Evolutionary conservation across 208 protist genomes (phyloP), one percentile per base, ranked within the genome.

Genomic region (Leptomonas seymouri): DNA sequence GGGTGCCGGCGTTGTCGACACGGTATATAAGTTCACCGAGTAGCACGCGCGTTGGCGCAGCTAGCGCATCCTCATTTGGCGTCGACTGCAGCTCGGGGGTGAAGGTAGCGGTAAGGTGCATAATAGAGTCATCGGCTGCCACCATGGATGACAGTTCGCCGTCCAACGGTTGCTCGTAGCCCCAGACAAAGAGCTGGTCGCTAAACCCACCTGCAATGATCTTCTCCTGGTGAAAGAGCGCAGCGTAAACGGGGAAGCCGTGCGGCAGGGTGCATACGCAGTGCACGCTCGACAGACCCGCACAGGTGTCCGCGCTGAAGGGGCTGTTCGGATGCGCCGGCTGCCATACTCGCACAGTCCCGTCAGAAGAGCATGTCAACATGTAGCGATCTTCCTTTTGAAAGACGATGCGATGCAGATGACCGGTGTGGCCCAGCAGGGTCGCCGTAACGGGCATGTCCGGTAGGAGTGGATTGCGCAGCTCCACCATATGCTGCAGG

Each of bases 121-220:
- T 39, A 12, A 66, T 30, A 20, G 54, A 64, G 49, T 57, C 45
- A 3, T 67, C 62, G 1, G 49, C 61, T 11, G 39, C 50, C 15
- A 8, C 16, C 39, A 61, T 54, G 21, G 54, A 74, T 21, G 42
- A 30, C 51, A 58, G n/a, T 36, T 67, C 66, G 0, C 34, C 41
- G 21, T 54, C 21, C 44, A 72, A 23, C 23, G 67, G 67, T 16
- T 23, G 34, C 42, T 85, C 68, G 65, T 85, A 91, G 28, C 60
- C 23, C 88, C 91, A 96, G 9, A 86, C 72, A 45, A 83, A 67
- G 23, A 96, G 50, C 51, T 79, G 60, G 21, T 76, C 53, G 72
- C 80, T 78, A 55, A 86, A 96, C n/a, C 91, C 91, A n/a, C 80
- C 79, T 0, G 88, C 86, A 42, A 96, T 75, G 53, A 96, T 82